phyloP scores from a whole-genome alignment of 306 rosid species.

The Cyclanthera cordifolia region DNA sequence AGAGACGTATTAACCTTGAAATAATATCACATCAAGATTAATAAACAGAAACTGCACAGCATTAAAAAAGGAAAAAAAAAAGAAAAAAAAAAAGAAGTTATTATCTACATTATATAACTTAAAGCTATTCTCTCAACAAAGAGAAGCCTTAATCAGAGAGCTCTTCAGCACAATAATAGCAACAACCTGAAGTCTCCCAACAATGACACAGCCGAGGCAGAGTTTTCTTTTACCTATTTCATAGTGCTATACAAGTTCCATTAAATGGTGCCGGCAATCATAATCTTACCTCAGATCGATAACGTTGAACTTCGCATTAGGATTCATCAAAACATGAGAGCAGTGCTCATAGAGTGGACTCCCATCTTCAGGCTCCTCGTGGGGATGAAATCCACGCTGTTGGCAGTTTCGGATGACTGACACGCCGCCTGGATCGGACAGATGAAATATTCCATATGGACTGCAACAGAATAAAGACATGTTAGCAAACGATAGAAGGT shows the following conservation, averaged over 20 bases:
- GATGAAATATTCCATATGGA: conserved; percentile 93
- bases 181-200: conserved; percentile 1
- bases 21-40: neutral
- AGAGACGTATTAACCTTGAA: neutral
- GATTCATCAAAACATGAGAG: conserved; percentile 85
- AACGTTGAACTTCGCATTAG: conserved; percentile 53
- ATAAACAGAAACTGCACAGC: neutral
- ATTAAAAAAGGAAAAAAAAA: neutral
- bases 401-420: conserved; percentile 77
- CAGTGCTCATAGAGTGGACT: conserved; percentile 84
- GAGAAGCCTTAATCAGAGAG: neutral
- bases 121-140: neutral
- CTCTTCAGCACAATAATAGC: neutral
- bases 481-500: no score
- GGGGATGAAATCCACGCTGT: conserved; percentile 97
- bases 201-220: neutral
- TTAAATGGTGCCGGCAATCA: neutral
- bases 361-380: conserved; percentile 86
- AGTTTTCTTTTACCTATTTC: neutral
- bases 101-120: neutral
- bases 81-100: no score
- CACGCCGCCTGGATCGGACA: conserved; percentile 87
- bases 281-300: conserved; percentile 58
- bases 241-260: conserved; percentile 7
- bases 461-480: conserved; percentile 42